phyloP scores from a whole-genome alignment of 1,284 basidiomycete genomes.

The Thecaphora thlaspeos region DNA sequence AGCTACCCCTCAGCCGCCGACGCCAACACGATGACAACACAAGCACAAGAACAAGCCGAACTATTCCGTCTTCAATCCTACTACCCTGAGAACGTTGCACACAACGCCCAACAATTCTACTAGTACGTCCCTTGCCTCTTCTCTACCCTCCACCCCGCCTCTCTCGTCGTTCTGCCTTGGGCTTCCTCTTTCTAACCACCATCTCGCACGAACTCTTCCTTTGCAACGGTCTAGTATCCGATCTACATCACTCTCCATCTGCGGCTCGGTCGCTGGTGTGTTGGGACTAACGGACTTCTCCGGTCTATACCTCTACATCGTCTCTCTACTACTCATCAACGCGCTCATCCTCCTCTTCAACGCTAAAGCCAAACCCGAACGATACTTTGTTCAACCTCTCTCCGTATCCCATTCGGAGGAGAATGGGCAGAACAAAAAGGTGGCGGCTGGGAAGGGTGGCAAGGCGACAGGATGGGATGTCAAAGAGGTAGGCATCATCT shows the following conservation, averaged over 20 bases:
- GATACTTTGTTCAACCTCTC: conserved; percentile 32
- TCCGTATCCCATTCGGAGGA: too few relatives aligned
- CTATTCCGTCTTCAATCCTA: conserved; percentile 37
- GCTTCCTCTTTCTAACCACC: not conserved
- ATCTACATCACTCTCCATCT: conserved; percentile 45
- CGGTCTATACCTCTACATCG: conserved; percentile 50
- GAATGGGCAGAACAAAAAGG: too few relatives aligned
- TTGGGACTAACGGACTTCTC: conserved; percentile 51
- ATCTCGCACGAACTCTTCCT: not conserved
- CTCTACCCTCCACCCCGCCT: not conserved
- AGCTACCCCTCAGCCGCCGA: not conserved
- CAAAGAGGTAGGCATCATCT: not conserved
- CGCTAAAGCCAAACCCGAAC: conserved; percentile 20
- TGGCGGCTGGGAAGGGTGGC: too few relatives aligned
- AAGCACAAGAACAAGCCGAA: not conserved
- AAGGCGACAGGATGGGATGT: not conserved
- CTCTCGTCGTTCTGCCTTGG: not conserved
- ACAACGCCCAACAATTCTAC: conserved; percentile 48
- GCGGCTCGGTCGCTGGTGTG: conserved; percentile 47
- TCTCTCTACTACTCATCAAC: conserved; percentile 42
- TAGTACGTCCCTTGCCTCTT: conserved; percentile 32
- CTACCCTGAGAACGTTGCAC: conserved; percentile 44
- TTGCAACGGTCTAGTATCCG: conserved; percentile 29
- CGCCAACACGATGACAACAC: not conserved
- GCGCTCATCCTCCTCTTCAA: conserved; percentile 36